Percentiles rank a stretch among this genome's conserved stretches.
phyloP scores from a whole-genome alignment of 148 eudicot genomes.

The Vaccinium macrocarpon region DNA sequence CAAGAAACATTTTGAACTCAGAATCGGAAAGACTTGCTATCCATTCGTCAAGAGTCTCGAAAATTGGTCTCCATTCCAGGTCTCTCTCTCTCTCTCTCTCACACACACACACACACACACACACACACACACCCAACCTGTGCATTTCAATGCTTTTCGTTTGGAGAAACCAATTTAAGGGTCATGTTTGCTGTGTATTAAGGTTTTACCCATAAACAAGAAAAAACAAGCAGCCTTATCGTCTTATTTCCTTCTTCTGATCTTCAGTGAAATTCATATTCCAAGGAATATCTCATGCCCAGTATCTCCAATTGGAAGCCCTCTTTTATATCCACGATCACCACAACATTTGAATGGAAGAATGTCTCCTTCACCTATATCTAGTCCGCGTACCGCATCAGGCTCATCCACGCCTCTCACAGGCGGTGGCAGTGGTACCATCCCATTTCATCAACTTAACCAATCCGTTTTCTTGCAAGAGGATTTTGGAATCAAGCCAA shows the following conservation, averaged over 20 bases:
- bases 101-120: not conserved
- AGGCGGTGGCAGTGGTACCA: slow-evolving; percentile 58
- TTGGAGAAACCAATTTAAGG: not conserved
- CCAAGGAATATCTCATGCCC: slow-evolving; percentile 87
- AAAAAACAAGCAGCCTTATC: slow-evolving; percentile 1
- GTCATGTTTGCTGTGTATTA: not conserved
- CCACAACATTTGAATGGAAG: slow-evolving; percentile 75
- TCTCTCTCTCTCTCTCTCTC: slow-evolving; percentile 27
- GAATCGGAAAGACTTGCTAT: slow-evolving; percentile 66
- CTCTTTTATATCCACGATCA: slow-evolving; percentile 71
- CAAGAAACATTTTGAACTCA: slow-evolving; percentile 53
- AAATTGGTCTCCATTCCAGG: slow-evolving; percentile 63
- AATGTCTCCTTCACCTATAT: slow-evolving; percentile 86
- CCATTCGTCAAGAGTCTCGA: slow-evolving; percentile 83
- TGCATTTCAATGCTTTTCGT: not conserved
- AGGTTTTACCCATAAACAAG: not conserved
- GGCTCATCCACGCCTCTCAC: slow-evolving; percentile 92
- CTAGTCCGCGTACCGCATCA: slow-evolving; percentile 78
- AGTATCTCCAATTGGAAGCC: slow-evolving; percentile 96
- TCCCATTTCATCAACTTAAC: slow-evolving; percentile 57
- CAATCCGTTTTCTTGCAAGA: slow-evolving; percentile 59
- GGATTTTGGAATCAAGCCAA: slow-evolving; percentile 46
- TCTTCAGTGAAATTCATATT: slow-evolving; percentile 65
- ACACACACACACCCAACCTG: not conserved
- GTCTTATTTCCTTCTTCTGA: slow-evolving; percentile 21